Conservation (phyloP, 441 rosid species). For the Arabidopsis hybrid region DNA sequence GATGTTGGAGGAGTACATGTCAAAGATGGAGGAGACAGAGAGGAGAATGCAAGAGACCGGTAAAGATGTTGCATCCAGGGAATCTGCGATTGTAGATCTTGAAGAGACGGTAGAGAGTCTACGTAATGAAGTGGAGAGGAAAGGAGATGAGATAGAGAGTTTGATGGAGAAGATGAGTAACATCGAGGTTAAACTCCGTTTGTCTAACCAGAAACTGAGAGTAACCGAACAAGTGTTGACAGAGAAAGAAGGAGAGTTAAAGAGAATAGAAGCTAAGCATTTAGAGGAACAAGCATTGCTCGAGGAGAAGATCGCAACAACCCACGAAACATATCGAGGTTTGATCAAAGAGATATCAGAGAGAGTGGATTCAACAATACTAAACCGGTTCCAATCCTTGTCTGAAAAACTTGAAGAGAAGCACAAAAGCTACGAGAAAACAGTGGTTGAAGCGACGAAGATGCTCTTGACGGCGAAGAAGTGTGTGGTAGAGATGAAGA, state of each 20-base stretch:
- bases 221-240: conserved; percentile 81
- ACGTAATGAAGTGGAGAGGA: conserved; percentile 72
- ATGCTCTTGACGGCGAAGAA: conserved; percentile 55
- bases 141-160: conserved; percentile 73
- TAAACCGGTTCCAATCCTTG: conserved; percentile 50
- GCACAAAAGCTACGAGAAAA: conserved; percentile 45
- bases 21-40: conserved; percentile 66
- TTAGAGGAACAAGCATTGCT: conserved; percentile 64
- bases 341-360: conserved; percentile 57
- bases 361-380: conserved; percentile 44
- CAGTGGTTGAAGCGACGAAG: conserved; percentile 49
- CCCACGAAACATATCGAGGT: conserved; percentile 53
- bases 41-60: conserved; percentile 63
- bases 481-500: conserved; percentile 51
- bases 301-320: conserved; percentile 56
- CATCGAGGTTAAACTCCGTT: conserved; percentile 83
- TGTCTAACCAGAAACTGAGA: conserved; percentile 96
- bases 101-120: conserved; percentile 67
- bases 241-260: conserved; percentile 76
- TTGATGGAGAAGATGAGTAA: conserved; percentile 59
- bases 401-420: conserved; percentile 54
- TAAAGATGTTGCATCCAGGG: conserved; percentile 52
- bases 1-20: conserved; percentile 59
- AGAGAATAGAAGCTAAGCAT: conserved; percentile 67
- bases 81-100: conserved; percentile 54